A percentile compares a stretch with the other conserved stretches of the same genome.
Conservation (phyloP, 306 rosid species). For the Cucurbita ficifolia region DNA sequence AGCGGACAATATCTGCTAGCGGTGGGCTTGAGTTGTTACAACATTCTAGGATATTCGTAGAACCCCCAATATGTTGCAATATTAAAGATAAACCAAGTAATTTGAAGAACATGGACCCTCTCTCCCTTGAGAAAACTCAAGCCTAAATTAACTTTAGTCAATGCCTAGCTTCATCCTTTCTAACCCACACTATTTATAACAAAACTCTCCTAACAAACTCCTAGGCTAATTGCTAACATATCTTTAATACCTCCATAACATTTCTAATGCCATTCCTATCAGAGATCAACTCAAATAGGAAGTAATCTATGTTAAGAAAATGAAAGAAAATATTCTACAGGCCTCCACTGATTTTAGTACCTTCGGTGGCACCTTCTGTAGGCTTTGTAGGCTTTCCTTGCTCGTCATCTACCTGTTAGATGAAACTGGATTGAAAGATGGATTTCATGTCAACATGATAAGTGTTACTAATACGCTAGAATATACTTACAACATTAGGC, state of each 20-base stretch:
- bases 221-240: neutral
- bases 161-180: neutral
- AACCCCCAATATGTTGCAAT: neutral
- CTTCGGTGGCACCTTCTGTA: slow-evolving; percentile 41
- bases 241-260: neutral
- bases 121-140: neutral
- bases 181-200: neutral
- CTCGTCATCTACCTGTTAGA: slow-evolving; percentile 58
- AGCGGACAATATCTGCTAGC: too few species aligned
- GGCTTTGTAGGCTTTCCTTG: slow-evolving; percentile 52
- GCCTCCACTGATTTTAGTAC: slow-evolving; percentile 19
- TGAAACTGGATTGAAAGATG: slow-evolving; percentile 4
- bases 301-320: neutral
- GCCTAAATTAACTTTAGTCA: neutral
- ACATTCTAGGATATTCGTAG: neutral
- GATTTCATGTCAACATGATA: neutral
- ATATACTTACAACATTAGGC: slow-evolving; percentile 37
- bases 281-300: neutral
- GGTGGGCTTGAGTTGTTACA: too few species aligned
- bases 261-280: neutral
- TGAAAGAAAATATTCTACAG: neutral
- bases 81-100: neutral
- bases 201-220: neutral
- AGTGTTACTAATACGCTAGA: neutral
- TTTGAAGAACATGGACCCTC: neutral